phyloP scores from a whole-genome alignment of 371 early-diverging fungal species.

The Agmasoma carcini region DNA sequence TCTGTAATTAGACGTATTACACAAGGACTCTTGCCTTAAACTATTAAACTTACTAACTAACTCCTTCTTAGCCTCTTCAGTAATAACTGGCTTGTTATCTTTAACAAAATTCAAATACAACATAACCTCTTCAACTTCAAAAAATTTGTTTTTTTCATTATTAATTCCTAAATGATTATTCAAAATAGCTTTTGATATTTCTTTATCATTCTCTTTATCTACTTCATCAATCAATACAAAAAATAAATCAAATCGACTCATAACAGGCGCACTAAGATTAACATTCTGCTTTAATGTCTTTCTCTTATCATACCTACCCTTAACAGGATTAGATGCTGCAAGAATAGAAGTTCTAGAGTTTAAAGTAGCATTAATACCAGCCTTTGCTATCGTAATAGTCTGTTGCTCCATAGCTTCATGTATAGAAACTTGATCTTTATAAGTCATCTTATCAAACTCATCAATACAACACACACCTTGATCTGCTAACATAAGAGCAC shows the following conservation, averaged over 20 bases:
- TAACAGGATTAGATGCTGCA: constrained; percentile 55
- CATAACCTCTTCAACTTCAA: constrained; percentile 46
- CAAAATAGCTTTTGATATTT: constrained; percentile 79
- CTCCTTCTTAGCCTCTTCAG: constrained; percentile 62
- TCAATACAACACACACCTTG: constrained; percentile 93
- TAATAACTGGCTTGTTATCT: constrained; percentile 55
- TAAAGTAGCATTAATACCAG: constrained; percentile 67
- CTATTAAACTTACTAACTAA: constrained; percentile 71
- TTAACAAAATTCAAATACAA: constrained; percentile 44
- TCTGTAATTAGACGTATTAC: constrained; percentile 44
- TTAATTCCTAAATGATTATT: constrained; percentile 67
- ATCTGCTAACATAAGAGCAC: constrained; percentile 97
- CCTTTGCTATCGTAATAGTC: constrained; percentile 95
- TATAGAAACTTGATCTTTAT: constrained; percentile 91
- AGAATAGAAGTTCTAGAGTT: constrained; percentile 52
- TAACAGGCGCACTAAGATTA: constrained; percentile 84
- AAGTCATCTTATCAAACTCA: constrained; percentile 98
- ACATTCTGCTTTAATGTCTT: constrained; percentile 69
- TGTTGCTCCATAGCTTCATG: constrained; percentile 99
- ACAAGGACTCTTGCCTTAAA: constrained; percentile 71
- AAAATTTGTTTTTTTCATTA: constrained; percentile 11
- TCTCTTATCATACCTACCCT: constrained; percentile 53
- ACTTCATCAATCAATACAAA: constrained; percentile 90
- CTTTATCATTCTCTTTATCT: constrained; percentile 70
- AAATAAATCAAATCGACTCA: constrained; percentile 97